phyloP scores from a whole-genome alignment of 164 flowering plant genomes.

The Macadamia integrifolia region DNA sequence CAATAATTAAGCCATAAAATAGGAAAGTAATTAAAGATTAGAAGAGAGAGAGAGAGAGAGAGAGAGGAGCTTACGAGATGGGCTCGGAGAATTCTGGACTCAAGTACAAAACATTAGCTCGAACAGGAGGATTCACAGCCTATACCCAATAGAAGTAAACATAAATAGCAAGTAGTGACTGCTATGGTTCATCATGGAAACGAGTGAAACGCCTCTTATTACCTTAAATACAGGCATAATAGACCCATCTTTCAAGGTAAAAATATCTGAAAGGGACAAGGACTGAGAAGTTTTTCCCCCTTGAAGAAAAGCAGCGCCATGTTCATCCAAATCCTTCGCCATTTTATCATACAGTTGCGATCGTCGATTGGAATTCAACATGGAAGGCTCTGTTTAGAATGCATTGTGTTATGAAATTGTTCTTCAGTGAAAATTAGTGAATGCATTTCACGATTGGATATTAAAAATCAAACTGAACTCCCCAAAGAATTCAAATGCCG shows the following conservation, averaged over 20 bases:
- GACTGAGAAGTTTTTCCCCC: constrained; percentile 93
- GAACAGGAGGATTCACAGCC: constrained; percentile 90
- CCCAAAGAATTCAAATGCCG: no score
- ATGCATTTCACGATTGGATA: neutral
- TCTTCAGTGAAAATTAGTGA: neutral
- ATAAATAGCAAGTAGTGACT: neutral
- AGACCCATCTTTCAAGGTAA: constrained; percentile 48
- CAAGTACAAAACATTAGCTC: constrained; percentile 81
- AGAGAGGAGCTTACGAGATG: constrained; percentile 55
- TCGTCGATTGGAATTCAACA: constrained; percentile 37
- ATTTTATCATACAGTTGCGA: constrained; percentile 62
- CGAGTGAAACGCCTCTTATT: neutral
- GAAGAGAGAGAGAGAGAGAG: neutral
- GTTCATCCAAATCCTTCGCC: constrained; percentile 70
- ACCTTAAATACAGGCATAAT: constrained; percentile 87
- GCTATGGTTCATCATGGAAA: neutral
- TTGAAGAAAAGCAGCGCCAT: constrained; percentile 66
- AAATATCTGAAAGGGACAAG: constrained; percentile 48
- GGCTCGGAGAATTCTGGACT: constrained; percentile 50
- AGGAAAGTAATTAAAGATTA: neutral
- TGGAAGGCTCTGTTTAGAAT: constrained; percentile 21
- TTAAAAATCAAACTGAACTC: no score
- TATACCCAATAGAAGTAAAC: constrained; percentile 13
- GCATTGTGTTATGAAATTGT: neutral
- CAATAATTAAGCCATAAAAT: no score